Percentiles rank a stretch among this genome's conserved stretches.
Conservation (phyloP, 2,329 filamentous ascomycete species). For the Basipetospora sp. region DNA sequence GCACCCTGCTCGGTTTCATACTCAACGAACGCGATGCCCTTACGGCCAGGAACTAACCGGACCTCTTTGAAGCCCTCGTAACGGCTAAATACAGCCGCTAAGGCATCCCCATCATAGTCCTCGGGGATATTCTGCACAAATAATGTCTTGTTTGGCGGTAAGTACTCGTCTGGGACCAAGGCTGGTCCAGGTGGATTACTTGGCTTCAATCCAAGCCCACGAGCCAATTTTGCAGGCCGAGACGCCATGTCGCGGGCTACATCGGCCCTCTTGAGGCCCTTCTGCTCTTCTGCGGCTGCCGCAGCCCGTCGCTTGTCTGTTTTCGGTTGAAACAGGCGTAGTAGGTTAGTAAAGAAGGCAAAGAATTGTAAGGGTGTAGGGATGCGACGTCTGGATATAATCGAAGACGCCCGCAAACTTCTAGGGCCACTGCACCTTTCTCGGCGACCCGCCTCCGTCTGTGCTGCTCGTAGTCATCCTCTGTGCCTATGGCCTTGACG, state of each 20-base stretch:
- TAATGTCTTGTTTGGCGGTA: conserved; percentile 91
- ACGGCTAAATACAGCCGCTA: conserved; percentile 67
- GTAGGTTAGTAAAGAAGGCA: background rate
- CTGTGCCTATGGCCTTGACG: conserved; percentile 55
- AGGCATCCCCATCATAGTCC: conserved; percentile 64
- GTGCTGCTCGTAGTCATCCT: conserved; percentile 74
- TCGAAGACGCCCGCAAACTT: background rate
- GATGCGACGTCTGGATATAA: background rate
- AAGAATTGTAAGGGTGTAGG: too few relatives aligned
- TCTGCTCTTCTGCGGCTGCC: conserved; percentile 64
- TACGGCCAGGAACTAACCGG: conserved; percentile 69
- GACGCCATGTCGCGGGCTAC: conserved; percentile 39
- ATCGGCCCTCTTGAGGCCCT: conserved; percentile 52
- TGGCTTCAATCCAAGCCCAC: conserved; percentile 61
- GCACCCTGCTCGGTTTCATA: conserved; percentile 83
- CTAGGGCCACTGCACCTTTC: conserved; percentile 50
- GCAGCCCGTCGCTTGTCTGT: conserved; percentile 33
- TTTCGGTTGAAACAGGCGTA: background rate
- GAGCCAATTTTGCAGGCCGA: conserved; percentile 34
- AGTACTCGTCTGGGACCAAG: conserved; percentile 89
- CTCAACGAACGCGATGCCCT: conserved; percentile 88
- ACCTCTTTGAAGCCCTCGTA: conserved; percentile 94
- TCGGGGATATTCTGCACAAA: conserved; percentile 88
- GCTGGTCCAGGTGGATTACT: conserved; percentile 51
- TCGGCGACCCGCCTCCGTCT: conserved; percentile 72